Evolutionary conservation across 2,329 filamentous ascomycete species (phyloP).

Genomic region (Teratosphaeria nubilosa): DNA sequence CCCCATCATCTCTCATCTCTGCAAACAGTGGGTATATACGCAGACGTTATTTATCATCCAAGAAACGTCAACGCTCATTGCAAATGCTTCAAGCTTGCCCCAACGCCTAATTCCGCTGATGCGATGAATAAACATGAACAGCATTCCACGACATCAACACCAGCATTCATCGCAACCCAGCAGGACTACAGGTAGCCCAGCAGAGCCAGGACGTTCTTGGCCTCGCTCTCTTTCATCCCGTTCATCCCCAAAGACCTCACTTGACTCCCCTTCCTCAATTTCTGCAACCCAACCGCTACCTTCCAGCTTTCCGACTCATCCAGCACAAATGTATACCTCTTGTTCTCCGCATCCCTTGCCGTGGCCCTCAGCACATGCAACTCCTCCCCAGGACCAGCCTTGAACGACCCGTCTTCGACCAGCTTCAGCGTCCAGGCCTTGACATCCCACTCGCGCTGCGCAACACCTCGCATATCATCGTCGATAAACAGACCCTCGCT

Average conservation of each 20-base stretch:
- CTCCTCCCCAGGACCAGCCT: constrained; percentile 26
- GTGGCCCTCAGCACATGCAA: constrained; percentile 49
- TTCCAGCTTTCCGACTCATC: constrained; percentile 53
- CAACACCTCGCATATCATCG: constrained; percentile 80
- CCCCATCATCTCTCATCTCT: neutral
- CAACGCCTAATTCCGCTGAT: neutral
- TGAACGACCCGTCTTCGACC: constrained; percentile 51
- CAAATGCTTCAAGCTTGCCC: neutral
- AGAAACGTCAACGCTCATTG: neutral
- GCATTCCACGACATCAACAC: neutral
- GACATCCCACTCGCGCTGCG: constrained; percentile 97
- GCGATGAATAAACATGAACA: neutral
- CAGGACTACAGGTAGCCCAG: constrained; percentile 12
- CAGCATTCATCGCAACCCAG: neutral
- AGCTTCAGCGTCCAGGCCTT: constrained; percentile 96
- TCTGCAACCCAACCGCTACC: constrained; percentile 47
- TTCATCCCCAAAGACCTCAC: constrained; percentile 45
- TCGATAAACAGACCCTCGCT: constrained; percentile 96
- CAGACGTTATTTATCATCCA: neutral
- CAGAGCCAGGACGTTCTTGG: constrained; percentile 26
- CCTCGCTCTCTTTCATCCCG: constrained; percentile 39
- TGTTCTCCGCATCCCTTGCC: constrained; percentile 50
- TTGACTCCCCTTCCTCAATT: constrained; percentile 45
- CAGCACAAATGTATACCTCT: constrained; percentile 52
- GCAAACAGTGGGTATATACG: neutral